These are phyloP conservation scores for Tylopilus vinaceipallidus DNA, from an alignment of 768 basidiomycete genomes.

Conservation along the genomic window DNA sequence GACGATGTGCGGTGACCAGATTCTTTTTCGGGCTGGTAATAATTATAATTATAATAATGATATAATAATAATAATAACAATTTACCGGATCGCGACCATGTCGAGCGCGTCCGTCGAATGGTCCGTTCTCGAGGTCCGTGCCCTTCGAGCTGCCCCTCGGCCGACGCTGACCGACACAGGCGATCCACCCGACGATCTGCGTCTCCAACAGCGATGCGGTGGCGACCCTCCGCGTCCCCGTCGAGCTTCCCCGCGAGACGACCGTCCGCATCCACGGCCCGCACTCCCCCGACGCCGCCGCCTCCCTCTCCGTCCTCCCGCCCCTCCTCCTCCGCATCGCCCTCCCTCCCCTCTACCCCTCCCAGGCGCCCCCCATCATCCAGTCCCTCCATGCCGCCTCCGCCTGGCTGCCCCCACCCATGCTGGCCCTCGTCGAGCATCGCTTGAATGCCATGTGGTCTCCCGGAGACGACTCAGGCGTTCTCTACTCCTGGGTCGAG, in stretches of 20 bases:
- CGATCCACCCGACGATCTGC: slow-evolving; percentile 74
- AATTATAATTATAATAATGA: slow-evolving; percentile 2
- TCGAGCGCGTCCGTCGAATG: slow-evolving; percentile 14
- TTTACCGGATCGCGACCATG: neutral
- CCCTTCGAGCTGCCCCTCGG: neutral
- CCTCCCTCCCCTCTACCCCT: slow-evolving; percentile 56
- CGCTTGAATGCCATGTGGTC: slow-evolving; percentile 57
- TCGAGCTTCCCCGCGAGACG: slow-evolving; percentile 53
- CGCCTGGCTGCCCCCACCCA: slow-evolving; percentile 50
- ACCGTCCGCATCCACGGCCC: slow-evolving; percentile 34
- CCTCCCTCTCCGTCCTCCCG: slow-evolving; percentile 54
- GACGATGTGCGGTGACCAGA: slow-evolving; percentile 13
- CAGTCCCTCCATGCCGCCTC: slow-evolving; percentile 53
- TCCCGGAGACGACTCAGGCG: slow-evolving; percentile 43
- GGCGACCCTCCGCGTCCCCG: slow-evolving; percentile 51
- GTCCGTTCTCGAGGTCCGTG: slow-evolving; percentile 27
- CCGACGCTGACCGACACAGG: slow-evolving; percentile 38
- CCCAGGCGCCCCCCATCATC: slow-evolving; percentile 50
- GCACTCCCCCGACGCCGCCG: neutral
- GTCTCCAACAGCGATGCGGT: slow-evolving; percentile 40
- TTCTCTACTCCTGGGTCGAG: slow-evolving; percentile 73
- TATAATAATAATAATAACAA: slow-evolving; percentile 7
- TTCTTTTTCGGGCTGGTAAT: slow-evolving; percentile 22
- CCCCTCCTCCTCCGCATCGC: slow-evolving; percentile 57
- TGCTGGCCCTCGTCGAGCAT: slow-evolving; percentile 35